Evolutionary conservation across 306 rosid species (phyloP), one percentile per base, ranked within the genome.

Genomic region (Corylus americana): DNA sequence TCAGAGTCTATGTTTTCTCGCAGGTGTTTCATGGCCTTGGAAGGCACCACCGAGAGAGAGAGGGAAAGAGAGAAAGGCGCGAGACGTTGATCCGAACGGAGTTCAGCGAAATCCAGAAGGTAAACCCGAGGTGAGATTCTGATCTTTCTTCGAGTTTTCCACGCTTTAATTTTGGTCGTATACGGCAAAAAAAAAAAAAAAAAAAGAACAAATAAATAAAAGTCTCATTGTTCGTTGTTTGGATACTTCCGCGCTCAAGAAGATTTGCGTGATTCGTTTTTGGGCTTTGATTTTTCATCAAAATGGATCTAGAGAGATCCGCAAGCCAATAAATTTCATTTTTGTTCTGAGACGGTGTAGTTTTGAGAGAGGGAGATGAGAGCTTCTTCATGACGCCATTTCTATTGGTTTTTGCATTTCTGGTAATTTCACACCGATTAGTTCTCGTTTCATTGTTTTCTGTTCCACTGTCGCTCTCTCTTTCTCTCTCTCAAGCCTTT

Each of bases 401-500:
- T 48, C 8, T 45, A 29, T 70, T 57, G 11, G 44, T 11, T 8
- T 37, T 74, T 49, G 8, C 54, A 51, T 73, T 62, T 73, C 57
- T 64, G 70, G 80, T 57, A 22, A 70, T 73, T 83, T 77, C 71
- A 42, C 77, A 63, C 13, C 67, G 69, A 64, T 72, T 77, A 73
- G 85, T 68, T 75, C 80, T 55, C 12, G 73, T 39, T 87, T 86
- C 87, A 76, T 87, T 81, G 86, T 78, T 78, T 76, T 81, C 78
- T 39, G 86, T 73, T 83, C 79, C 87, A 84, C 84, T 66, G 83
- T 84, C 85, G 55, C 76, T 83, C 35, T 20, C 55, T 53, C 48
- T 50, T 48, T 55, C 7, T 31, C 16, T 77, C 18, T 18, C 16
- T 13, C 53, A 80, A 83, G 6, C 53, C 16, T 49, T 11, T 49